Conservation (phyloP, 2,329 filamentous ascomycete genomes). For the Rhytidhysteron rufulum region DNA sequence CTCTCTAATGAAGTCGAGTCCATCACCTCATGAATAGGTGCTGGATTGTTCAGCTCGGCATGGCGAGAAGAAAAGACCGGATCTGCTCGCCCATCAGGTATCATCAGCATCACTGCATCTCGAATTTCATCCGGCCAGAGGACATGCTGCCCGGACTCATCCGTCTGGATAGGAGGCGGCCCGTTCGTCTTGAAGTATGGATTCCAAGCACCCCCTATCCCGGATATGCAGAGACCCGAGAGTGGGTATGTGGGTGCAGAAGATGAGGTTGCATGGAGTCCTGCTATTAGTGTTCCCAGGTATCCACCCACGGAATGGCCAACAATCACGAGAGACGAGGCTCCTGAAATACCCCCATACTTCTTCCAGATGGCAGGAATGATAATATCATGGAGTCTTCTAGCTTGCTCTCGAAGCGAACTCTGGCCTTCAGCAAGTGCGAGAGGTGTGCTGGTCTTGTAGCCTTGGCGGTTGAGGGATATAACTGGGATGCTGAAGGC, state of each 20-base stretch:
- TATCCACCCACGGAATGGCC: slow-evolving; percentile 1
- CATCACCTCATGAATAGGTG: not conserved
- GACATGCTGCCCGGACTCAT: not conserved
- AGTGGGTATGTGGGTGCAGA: not conserved
- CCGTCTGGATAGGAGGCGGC: not conserved
- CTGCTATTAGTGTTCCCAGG: not conserved
- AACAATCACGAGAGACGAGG: not conserved
- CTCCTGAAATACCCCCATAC: not conserved
- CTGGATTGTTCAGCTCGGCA: slow-evolving; percentile 1
- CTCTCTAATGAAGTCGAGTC: not conserved
- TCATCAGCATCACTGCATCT: not conserved
- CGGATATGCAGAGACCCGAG: not conserved
- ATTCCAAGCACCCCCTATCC: not conserved
- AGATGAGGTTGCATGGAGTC: not conserved
- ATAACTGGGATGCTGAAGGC: slow-evolving; percentile 1
- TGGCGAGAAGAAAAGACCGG: not conserved
- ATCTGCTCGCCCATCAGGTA: not conserved
- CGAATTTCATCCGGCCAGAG: not conserved
- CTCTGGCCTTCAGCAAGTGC: not conserved
- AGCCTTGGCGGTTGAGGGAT: slow-evolving; percentile 2
- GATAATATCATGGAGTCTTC: not conserved
- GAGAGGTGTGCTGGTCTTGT: slow-evolving; percentile 1
- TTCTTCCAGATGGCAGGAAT: slow-evolving; percentile 2
- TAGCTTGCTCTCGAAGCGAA: not conserved
- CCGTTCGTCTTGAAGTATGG: not conserved